Conservation (phyloP, 352 stramenopile species). For the Globisporangium rhizosaccharum region DNA sequence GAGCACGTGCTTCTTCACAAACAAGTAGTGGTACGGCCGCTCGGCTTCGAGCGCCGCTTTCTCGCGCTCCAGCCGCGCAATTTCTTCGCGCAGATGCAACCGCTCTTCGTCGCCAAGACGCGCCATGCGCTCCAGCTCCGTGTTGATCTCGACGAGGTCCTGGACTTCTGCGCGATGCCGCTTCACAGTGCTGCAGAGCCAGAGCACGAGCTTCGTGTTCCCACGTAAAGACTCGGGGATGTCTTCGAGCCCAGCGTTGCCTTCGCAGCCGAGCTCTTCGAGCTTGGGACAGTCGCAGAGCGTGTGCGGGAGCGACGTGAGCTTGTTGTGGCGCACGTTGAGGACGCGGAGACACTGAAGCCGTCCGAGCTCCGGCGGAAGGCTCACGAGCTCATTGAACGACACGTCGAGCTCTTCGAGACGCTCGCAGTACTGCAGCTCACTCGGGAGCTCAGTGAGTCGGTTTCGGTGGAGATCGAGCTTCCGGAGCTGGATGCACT, state of each 20-base stretch:
- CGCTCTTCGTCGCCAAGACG: constrained; percentile 68
- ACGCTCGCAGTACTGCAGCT: constrained; percentile 63
- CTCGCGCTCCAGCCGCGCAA: constrained; percentile 49
- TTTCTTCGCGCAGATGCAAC: constrained; percentile 58
- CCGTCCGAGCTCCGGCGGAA: constrained; percentile 48
- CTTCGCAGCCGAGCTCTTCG: constrained; percentile 46
- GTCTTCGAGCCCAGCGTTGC: constrained; percentile 50
- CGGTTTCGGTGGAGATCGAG: constrained; percentile 65
- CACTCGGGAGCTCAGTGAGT: constrained; percentile 49
- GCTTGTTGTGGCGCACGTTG: constrained; percentile 69
- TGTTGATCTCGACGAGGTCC: constrained; percentile 74
- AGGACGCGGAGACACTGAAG: constrained; percentile 51
- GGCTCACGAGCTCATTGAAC: constrained; percentile 53
- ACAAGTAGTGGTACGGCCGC: constrained; percentile 63
- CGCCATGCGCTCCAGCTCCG: constrained; percentile 66
- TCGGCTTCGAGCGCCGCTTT: constrained; percentile 58
- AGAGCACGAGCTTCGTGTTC: constrained; percentile 72
- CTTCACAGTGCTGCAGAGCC: constrained; percentile 80
- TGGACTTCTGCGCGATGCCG: constrained; percentile 49
- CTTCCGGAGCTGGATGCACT: constrained; percentile 61
- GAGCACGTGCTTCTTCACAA: constrained; percentile 59
- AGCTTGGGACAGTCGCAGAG: constrained; percentile 64
- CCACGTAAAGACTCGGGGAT: constrained; percentile 59
- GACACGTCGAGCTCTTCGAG: constrained; percentile 63
- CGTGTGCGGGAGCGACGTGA: constrained; percentile 59